Conservation (phyloP, 2,329 filamentous ascomycete species). For the Dactylonectria estremocensis region DNA sequence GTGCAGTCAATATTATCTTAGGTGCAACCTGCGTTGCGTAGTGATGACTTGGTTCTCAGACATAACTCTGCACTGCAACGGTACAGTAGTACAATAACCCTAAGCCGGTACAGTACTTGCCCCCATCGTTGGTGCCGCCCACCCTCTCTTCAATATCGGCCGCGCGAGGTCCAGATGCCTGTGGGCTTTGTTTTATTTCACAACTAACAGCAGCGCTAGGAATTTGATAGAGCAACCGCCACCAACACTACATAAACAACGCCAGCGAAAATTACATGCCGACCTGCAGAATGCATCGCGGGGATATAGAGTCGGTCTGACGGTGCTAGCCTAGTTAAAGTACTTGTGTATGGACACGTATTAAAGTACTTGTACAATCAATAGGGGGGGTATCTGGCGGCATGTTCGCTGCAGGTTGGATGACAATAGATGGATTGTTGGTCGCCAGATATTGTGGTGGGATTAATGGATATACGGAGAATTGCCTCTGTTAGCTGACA, state of each 20-base stretch:
- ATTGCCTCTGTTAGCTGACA: background rate
- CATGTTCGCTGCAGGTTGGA: conserved; percentile 14
- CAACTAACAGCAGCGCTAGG: conserved; percentile 7
- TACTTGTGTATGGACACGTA: conserved; percentile 16
- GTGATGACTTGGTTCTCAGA: background rate
- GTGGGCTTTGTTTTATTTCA: conserved; percentile 8
- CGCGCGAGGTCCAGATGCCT: conserved; percentile 14
- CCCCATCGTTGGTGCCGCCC: background rate
- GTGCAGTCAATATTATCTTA: conserved; percentile 3
- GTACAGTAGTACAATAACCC: background rate
- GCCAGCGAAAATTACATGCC: background rate
- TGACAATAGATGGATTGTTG: background rate
- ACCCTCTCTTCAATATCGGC: conserved; percentile 11
- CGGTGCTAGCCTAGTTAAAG: background rate
- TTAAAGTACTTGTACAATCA: background rate
- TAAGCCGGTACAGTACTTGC: background rate
- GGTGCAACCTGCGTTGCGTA: background rate
- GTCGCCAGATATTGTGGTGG: conserved; percentile 2
- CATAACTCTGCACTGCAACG: background rate
- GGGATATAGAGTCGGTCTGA: background rate
- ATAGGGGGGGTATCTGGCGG: background rate
- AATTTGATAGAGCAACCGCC: conserved; percentile 3
- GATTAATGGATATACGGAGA: conserved; percentile 21
- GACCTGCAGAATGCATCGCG: background rate
- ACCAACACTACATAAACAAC: background rate